A percentile compares a stretch with the other conserved stretches of the same genome.
phyloP scores from a whole-genome alignment of 192 early-diverging fungal species.

The Thoreauomyces humboldtii region DNA sequence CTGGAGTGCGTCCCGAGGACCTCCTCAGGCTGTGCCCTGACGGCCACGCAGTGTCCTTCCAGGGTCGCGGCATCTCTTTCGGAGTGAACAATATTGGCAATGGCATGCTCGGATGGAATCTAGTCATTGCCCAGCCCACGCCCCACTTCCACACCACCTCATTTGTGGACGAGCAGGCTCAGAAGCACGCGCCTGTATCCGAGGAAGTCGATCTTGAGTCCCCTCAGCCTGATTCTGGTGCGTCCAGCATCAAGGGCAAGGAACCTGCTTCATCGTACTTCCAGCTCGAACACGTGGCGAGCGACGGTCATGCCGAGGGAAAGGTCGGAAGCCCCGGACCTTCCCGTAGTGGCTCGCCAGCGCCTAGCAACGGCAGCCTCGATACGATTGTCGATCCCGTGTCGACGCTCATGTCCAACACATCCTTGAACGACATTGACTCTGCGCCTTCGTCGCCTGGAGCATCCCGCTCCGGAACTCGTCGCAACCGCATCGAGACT shows the following conservation, averaged over 20 bases:
- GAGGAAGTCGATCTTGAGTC: no score
- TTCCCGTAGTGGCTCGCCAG: neutral
- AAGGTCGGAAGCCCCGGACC: neutral
- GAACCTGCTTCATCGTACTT: conserved; percentile 10
- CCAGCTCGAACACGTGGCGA: conserved; percentile 11
- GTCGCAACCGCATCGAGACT: conserved; percentile 28
- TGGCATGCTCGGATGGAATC: conserved; percentile 49
- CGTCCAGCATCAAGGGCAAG: neutral
- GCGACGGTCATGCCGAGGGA: conserved; percentile 11
- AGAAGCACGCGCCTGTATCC: no score
- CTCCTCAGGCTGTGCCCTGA: conserved; percentile 40
- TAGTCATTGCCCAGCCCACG: conserved; percentile 43
- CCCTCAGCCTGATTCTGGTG: no score
- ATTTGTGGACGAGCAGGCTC: conserved; percentile 16
- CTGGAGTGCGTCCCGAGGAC: conserved; percentile 28
- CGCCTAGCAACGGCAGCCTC: conserved; percentile 1
- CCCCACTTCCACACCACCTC: conserved; percentile 29
- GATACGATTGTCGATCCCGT: conserved; percentile 10
- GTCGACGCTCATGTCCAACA: neutral
- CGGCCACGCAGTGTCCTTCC: conserved; percentile 33
- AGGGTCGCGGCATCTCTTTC: conserved; percentile 41
- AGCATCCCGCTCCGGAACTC: neutral
- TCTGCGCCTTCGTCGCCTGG: conserved; percentile 8
- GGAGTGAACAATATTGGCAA: conserved; percentile 52
- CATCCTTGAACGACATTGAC: neutral